These are phyloP conservation scores for Aspergillus caelatus DNA, from an alignment of 2,329 filamentous ascomycete species.

Conservation along the genomic window DNA sequence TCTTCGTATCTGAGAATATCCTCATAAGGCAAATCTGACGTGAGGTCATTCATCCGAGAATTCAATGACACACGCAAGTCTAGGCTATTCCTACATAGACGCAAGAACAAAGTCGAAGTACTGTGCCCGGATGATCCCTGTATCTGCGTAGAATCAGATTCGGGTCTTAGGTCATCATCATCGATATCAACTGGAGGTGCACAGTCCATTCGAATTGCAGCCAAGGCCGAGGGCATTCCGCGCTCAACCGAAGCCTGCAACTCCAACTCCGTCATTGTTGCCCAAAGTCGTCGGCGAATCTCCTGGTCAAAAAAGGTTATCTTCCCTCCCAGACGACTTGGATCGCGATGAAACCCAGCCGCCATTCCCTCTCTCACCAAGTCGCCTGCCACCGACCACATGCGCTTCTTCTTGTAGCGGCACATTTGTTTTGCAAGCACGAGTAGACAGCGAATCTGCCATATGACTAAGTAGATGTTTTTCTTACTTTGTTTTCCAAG, in stretches of 20 bases:
- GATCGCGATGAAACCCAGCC: conserved; percentile 55
- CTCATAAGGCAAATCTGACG: background rate
- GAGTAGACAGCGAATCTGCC: conserved; percentile 54
- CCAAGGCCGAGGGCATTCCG: background rate
- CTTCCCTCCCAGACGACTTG: conserved; percentile 38
- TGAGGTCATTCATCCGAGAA: background rate
- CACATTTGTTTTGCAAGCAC: conserved; percentile 52
- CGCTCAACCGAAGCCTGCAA: background rate
- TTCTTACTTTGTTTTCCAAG: conserved; percentile 49
- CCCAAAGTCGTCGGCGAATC: conserved; percentile 30
- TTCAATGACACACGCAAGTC: background rate
- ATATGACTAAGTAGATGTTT: conserved; percentile 51
- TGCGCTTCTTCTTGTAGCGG: conserved; percentile 53
- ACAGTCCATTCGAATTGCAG: background rate
- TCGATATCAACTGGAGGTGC: background rate
- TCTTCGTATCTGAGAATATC: background rate
- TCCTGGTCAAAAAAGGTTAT: conserved; percentile 52
- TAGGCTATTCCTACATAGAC: background rate
- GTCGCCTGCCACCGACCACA: conserved; percentile 52
- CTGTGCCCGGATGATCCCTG: background rate
- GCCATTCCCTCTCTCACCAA: conserved; percentile 53
- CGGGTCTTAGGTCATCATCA: background rate
- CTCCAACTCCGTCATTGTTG: background rate
- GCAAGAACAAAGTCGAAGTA: background rate
- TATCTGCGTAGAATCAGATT: background rate